A percentile compares a stretch with the other conserved stretches of the same genome.
Conservation (phyloP, 768 basidiomycete species). For the Brasilioporus rufonigricans region DNA sequence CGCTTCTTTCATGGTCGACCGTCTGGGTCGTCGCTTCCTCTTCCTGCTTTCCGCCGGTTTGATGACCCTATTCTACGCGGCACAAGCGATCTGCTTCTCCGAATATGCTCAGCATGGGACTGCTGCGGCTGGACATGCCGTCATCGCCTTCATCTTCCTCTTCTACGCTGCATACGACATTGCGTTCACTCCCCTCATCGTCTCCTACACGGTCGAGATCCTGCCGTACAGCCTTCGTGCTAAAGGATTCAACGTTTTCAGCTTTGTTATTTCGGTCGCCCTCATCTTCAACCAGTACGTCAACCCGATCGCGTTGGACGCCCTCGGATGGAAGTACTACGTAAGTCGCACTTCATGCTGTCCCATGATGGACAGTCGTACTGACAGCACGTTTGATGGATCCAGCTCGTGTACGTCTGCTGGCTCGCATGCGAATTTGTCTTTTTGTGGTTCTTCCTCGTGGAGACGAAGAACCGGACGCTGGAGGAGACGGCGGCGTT, state of each 20-base stretch:
- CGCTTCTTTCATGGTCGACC: slow-evolving; percentile 63
- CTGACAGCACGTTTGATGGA: too few relatives aligned
- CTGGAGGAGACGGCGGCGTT: slow-evolving; percentile 81
- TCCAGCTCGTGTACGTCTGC: slow-evolving; percentile 62
- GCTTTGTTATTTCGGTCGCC: slow-evolving; percentile 70
- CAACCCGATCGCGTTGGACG: slow-evolving; percentile 73
- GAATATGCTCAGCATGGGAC: slow-evolving; percentile 45
- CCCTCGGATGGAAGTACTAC: slow-evolving; percentile 76
- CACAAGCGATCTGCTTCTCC: slow-evolving; percentile 68
- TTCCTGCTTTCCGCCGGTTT: slow-evolving; percentile 59
- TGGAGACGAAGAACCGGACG: slow-evolving; percentile 71
- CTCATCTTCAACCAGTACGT: slow-evolving; percentile 90
- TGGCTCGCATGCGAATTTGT: slow-evolving; percentile 67
- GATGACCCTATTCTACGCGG: slow-evolving; percentile 65
- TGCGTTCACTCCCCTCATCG: slow-evolving; percentile 83
- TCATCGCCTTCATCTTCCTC: slow-evolving; percentile 83
- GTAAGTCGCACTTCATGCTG: slow-evolving; percentile 35
- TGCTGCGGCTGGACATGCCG: slow-evolving; percentile 55
- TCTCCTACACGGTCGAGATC: slow-evolving; percentile 88
- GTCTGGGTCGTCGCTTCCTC: slow-evolving; percentile 64
- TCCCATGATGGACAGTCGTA: too few relatives aligned
- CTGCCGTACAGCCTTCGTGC: slow-evolving; percentile 80
- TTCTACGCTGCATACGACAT: slow-evolving; percentile 79
- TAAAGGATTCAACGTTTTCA: slow-evolving; percentile 83
- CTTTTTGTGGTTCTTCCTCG: slow-evolving; percentile 63